Base-by-base conservation (phyloP, 2,329 filamentous ascomycete genomes). In the Ophiostoma australiae region DNA sequence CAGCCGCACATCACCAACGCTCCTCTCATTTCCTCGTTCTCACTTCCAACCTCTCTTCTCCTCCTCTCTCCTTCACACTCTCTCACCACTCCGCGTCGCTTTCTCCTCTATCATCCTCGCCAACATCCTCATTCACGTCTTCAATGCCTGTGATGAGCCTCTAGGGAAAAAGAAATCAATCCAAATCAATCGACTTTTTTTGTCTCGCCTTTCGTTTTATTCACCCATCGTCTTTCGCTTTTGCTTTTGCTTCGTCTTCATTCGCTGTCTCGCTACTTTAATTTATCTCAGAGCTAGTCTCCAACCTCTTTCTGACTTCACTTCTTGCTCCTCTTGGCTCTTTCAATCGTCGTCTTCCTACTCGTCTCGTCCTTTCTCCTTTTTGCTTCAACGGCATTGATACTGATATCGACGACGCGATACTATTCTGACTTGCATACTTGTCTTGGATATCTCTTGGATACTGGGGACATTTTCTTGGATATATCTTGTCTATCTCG, bases 101-200 rank as follows among this genome's bases (percentile, higher is more conserved):
- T 66, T 31, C 35, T 67, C 69, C 65, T n/a, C 33, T 61, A 35
- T 61, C 39, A 44, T 48, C 68, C 6, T 37, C 33, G 23, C 31
- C 39, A 33, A n/a, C 35, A 58, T 48, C 27, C 31, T 63, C 44
- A 33, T 35, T 31, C 61, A 68, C 31, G 23, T 67, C 61, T n/a
- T 69, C 48, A 58, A 67, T 69, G 67, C 67, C 48, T 63, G 67
- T 72, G 68, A 70, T 70, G 71, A 67, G 67, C 37, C 35, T 55
- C 44, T 72, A 65, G 17, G 31, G 61, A 20, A 48, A n/a, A 65
- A 66, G 27, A 66, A 27, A 39, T 4, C 20, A 66, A 41, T 3
- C 63, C 41, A 27, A 61, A 23, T 11, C 67, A 39, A 76, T 58
- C 41, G 76, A 75, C 69, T 67, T 13, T 68, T 71, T 67, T 61